phyloP scores from a whole-genome alignment of 2,329 filamentous ascomycete genomes.

The Tolypocladium inflatum region DNA sequence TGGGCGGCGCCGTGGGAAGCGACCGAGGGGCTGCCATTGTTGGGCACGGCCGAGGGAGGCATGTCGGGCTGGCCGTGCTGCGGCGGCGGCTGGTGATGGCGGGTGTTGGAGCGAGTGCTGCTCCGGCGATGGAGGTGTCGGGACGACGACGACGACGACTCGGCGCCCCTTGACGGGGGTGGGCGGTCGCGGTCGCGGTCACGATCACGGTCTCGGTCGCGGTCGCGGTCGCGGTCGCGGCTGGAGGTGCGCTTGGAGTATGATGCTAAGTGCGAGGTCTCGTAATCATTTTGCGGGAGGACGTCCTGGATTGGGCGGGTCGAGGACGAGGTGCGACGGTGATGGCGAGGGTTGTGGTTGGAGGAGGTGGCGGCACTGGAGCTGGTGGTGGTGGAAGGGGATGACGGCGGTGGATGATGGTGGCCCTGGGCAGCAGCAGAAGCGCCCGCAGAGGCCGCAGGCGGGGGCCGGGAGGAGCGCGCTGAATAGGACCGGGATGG shows the following conservation, averaged over 20 bases:
- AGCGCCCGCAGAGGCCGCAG: conserved; percentile 9
- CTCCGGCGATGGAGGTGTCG: conserved; percentile 34
- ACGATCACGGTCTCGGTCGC: conserved; percentile 1
- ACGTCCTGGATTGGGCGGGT: conserved; percentile 33
- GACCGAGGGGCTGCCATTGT: conserved; percentile 43
- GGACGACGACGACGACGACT: conserved; percentile 30
- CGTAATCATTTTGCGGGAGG: conserved; percentile 58
- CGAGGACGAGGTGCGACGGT: conserved; percentile 29
- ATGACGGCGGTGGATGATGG: conserved; percentile 8
- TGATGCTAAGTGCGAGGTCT: conserved; percentile 55
- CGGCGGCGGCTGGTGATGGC: conserved; percentile 10
- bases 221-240: conserved; percentile 37
- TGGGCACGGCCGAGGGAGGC: conserved; percentile 39
- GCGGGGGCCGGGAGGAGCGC: conserved; percentile 20
- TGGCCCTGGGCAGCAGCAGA: conserved; percentile 3
- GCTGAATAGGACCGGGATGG: conserved; percentile 25
- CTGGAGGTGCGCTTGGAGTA: conserved; percentile 56
- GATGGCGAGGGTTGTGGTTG: conserved; percentile 22
- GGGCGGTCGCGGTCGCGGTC: conserved; percentile 11
- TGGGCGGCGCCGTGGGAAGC: conserved; percentile 35
- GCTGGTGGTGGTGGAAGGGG: conserved; percentile 11
- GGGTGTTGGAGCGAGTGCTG: conserved; percentile 38
- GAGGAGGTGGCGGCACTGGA: conserved; percentile 14
- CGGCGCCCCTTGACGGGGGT: conserved; percentile 42
- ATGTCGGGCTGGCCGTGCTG: conserved; percentile 29